Conservation (phyloP, 805 yeast genomes). For the Teunomyces pallodes region DNA sequence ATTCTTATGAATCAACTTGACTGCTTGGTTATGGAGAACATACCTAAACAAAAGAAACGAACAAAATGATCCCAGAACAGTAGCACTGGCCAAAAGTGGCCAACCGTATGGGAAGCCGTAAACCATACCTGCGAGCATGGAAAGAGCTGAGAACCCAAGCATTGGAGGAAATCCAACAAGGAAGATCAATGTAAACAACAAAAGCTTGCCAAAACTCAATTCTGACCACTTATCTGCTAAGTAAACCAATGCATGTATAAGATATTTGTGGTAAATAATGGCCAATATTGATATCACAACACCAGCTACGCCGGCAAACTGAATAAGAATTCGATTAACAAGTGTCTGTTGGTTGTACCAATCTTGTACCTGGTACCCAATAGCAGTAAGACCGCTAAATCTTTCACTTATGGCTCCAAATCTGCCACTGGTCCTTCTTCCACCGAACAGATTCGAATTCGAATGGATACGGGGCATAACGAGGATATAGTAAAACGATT, state of each 20-base stretch:
- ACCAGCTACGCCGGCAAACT: constrained; percentile 16
- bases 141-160: constrained; percentile 72
- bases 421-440: background rate
- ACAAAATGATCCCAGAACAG: constrained; percentile 70
- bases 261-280: constrained; percentile 33
- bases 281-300: constrained; percentile 15
- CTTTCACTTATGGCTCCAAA: background rate
- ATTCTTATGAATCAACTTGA: constrained; percentile 56
- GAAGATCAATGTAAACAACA: constrained; percentile 54
- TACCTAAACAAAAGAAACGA: constrained; percentile 69
- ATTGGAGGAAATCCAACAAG: constrained; percentile 87
- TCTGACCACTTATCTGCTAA: constrained; percentile 46
- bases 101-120: constrained; percentile 83
- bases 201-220: constrained; percentile 38
- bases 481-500: background rate
- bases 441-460: background rate
- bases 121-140: constrained; percentile 71
- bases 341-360: constrained; percentile 19
- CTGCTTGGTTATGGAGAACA: constrained; percentile 56
- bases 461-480: constrained; percentile 3
- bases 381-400: background rate
- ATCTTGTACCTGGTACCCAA: constrained; percentile 2
- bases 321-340: constrained; percentile 11
- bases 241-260: constrained; percentile 36
- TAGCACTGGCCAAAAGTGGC: constrained; percentile 66